Conservation (phyloP, 208 protist species). For the Crithidia expoeki region DNA sequence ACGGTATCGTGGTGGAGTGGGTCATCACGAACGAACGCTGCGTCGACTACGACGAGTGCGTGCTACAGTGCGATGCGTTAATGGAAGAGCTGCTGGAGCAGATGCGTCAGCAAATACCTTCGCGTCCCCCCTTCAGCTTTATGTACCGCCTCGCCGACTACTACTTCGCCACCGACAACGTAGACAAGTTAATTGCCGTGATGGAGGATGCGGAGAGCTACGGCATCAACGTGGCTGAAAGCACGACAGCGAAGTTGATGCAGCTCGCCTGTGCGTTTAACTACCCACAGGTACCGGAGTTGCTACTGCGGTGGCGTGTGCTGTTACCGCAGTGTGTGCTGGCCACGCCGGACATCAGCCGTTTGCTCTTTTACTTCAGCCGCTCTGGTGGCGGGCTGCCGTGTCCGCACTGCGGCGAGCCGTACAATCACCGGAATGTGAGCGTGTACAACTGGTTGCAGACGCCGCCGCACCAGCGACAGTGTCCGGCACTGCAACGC, state of each 20-base stretch:
- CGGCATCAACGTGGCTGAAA: constrained; percentile 81
- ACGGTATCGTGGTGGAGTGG: constrained; percentile 91
- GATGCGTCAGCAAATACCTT: constrained; percentile 73
- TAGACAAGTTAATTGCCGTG: constrained; percentile 89
- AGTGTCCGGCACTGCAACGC: constrained; percentile 67
- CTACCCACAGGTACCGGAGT: constrained; percentile 75
- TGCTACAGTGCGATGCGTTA: constrained; percentile 85
- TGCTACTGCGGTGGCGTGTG: constrained; percentile 85
- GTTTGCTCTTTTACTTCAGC: constrained; percentile 88
- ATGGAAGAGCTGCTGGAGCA: constrained; percentile 85
- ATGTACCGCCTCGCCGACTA: constrained; percentile 90
- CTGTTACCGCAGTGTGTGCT: constrained; percentile 86
- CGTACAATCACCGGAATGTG: constrained; percentile 87
- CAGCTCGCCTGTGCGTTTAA: constrained; percentile 89
- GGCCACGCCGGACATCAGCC: constrained; percentile 89
- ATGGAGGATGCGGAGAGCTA: constrained; percentile 86
- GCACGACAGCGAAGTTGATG: constrained; percentile 90
- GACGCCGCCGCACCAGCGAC: constrained; percentile 82
- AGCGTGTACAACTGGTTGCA: constrained; percentile 83
- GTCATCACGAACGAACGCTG: constrained; percentile 67
- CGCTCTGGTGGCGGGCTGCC: constrained; percentile 76
- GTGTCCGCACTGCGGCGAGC: constrained; percentile 83
- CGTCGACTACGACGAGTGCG: constrained; percentile 85
- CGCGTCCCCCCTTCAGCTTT: constrained; percentile 79
- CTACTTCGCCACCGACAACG: constrained; percentile 92